A percentile compares a stretch with the other conserved stretches of the same genome.
Evolutionary conservation across 2,329 filamentous ascomycete species (phyloP).

Genomic region (Colletotrichum phormii): DNA sequence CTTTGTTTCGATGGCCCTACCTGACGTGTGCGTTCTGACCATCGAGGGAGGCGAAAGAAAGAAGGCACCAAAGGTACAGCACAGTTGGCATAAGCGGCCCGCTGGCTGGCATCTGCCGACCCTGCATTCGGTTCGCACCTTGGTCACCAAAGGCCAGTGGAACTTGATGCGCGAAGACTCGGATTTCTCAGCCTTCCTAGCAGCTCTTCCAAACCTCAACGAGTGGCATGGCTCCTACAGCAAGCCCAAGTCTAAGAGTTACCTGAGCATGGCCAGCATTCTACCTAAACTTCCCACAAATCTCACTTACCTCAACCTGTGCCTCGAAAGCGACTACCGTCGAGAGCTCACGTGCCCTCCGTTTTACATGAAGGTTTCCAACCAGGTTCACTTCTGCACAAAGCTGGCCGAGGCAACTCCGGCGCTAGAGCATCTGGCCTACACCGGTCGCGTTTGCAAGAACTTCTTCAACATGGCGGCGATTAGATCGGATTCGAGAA

Average conservation of each 20-base stretch:
- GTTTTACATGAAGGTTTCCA: constrained; percentile 70
- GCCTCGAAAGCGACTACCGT: constrained; percentile 77
- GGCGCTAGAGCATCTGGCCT: constrained; percentile 74
- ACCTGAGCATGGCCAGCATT: constrained; percentile 75
- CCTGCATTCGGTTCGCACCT: constrained; percentile 70
- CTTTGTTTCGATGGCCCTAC: constrained; percentile 70
- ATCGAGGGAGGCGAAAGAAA: constrained; percentile 82
- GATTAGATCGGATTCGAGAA: constrained; percentile 59
- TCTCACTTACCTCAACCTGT: constrained; percentile 74
- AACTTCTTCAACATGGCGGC: constrained; percentile 73
- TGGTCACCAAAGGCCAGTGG: constrained; percentile 82
- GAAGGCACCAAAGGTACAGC: constrained; percentile 75
- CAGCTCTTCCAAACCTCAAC: constrained; percentile 73
- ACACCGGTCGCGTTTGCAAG: constrained; percentile 78
- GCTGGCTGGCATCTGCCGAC: constrained; percentile 53
- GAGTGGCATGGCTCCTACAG: constrained; percentile 75
- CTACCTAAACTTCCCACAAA: constrained; percentile 67
- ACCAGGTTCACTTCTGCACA: constrained; percentile 71
- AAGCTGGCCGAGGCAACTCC: constrained; percentile 69
- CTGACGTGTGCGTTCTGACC: constrained; percentile 73
- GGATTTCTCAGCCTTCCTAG: constrained; percentile 72
- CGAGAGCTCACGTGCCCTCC: constrained; percentile 71
- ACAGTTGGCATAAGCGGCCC: constrained; percentile 37
- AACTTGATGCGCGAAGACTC: constrained; percentile 74
- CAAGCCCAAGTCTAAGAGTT: constrained; percentile 80